Evolutionary conservation across 352 stramenopile species (phyloP).

Genomic region (Globisporangium alternatum): DNA sequence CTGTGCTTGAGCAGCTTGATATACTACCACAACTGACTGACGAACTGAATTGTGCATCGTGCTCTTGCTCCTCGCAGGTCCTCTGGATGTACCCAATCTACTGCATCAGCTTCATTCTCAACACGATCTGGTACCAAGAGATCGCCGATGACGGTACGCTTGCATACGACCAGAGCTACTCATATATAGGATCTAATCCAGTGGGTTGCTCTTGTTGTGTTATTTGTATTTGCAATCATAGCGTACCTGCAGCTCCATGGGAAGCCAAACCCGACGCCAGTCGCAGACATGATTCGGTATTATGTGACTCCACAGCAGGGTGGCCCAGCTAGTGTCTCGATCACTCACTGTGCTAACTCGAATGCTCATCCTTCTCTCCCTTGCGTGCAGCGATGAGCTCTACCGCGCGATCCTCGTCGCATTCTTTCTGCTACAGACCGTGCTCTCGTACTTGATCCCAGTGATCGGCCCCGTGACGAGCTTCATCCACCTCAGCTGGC

Average conservation of each 20-base stretch:
- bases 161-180: background rate
- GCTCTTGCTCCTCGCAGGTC: slow-evolving; percentile 26
- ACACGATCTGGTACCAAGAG: slow-evolving; percentile 91
- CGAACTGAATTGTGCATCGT: too few species aligned
- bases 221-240: slow-evolving; percentile 15
- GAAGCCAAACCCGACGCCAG: slow-evolving; percentile 68
- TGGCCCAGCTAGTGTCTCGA: background rate
- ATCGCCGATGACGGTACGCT: slow-evolving; percentile 79
- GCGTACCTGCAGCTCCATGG: slow-evolving; percentile 80
- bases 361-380: background rate
- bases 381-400: slow-evolving; percentile 60
- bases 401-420: slow-evolving; percentile 84
- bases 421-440: slow-evolving; percentile 84
- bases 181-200: background rate
- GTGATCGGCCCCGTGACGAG: slow-evolving; percentile 68
- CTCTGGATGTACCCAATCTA: slow-evolving; percentile 92
- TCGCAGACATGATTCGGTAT: slow-evolving; percentile 87
- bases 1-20: background rate
- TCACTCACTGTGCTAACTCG: background rate
- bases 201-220: background rate
- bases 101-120: slow-evolving; percentile 90
- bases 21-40: background rate
- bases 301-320: background rate
- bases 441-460: slow-evolving; percentile 80
- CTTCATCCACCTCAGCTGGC: slow-evolving; percentile 85